phyloP scores from a whole-genome alignment of 305 asterid species.

The Ajuga reptans region DNA sequence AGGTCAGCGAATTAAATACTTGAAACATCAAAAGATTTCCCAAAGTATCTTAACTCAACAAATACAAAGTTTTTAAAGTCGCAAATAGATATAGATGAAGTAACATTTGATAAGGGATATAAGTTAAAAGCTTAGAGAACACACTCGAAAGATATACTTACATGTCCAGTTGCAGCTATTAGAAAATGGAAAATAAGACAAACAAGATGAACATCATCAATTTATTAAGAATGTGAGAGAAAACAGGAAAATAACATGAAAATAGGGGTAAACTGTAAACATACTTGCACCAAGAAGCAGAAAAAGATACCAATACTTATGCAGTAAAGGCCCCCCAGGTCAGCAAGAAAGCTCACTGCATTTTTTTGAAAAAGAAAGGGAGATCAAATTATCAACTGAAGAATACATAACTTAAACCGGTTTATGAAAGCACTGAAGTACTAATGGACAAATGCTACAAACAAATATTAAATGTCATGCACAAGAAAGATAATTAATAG shows the following conservation, averaged over 20 bases:
- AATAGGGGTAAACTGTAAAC: constrained; percentile 31
- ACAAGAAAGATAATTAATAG: constrained; percentile 15
- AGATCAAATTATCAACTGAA: constrained; percentile 26
- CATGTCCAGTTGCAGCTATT: not conserved
- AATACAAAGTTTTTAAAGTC: not conserved
- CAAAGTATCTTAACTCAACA: not conserved
- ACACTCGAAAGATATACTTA: not conserved
- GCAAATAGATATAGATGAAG: not conserved
- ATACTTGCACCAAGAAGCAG: constrained; percentile 85
- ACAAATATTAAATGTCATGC: not conserved
- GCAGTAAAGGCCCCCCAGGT: constrained; percentile 95
- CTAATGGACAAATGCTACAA: constrained; percentile 10
- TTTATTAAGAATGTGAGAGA: not conserved
- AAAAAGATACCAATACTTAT: constrained; percentile 76
- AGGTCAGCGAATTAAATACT: not conserved
- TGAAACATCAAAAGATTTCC: constrained; percentile 5
- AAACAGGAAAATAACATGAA: constrained; percentile 6
- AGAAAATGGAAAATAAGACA: not conserved
- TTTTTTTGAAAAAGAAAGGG: constrained; percentile 39
- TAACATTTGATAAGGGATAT: not conserved
- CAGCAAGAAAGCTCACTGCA: constrained; percentile 99
- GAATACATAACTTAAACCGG: not conserved
- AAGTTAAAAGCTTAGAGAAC: constrained; percentile 2
- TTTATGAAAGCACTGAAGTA: constrained; percentile 18
- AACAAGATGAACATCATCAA: not conserved